Evolutionary conservation across 2,329 filamentous ascomycete genomes (phyloP).

Genomic region (Fusarium sp.): DNA sequence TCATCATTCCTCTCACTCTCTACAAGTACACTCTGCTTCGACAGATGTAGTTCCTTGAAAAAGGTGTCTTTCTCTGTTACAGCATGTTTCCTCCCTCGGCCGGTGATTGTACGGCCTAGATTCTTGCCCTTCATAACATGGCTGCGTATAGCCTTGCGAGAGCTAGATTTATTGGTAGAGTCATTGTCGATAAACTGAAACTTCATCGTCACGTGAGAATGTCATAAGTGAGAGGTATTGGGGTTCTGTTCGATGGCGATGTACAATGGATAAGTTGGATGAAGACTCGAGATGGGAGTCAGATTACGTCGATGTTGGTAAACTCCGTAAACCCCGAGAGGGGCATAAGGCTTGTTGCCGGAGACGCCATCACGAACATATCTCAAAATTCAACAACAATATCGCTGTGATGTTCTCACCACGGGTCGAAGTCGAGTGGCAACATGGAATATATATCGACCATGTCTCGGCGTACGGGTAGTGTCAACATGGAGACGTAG

Average conservation of each 20-base stretch:
- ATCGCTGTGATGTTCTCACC: not conserved
- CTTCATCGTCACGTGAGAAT: conserved; percentile 22
- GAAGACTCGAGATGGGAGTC: not conserved
- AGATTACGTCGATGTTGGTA: conserved; percentile 23
- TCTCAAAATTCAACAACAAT: not conserved
- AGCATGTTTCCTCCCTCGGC: conserved; percentile 39
- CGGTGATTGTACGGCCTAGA: conserved; percentile 35
- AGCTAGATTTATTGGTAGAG: conserved; percentile 4
- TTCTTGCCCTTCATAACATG: conserved; percentile 47
- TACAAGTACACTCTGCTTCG: not conserved
- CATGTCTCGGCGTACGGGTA: not conserved
- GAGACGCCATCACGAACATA: not conserved
- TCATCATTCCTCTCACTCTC: not conserved
- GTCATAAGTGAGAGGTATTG: not conserved
- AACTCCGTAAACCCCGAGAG: conserved; percentile 39
- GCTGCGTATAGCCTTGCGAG: conserved; percentile 36
- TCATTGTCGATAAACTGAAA: conserved; percentile 42
- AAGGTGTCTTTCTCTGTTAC: not conserved
- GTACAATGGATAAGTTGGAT: not conserved
- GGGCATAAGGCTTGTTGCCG: not conserved
- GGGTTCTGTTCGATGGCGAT: not conserved
- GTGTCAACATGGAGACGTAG: not conserved
- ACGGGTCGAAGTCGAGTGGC: no score
- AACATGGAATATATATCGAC: not conserved
- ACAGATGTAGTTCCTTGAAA: not conserved